Evolutionary conservation across 1,284 basidiomycete genomes (phyloP).

Genomic region (Sanghuangporus sanghuang): DNA sequence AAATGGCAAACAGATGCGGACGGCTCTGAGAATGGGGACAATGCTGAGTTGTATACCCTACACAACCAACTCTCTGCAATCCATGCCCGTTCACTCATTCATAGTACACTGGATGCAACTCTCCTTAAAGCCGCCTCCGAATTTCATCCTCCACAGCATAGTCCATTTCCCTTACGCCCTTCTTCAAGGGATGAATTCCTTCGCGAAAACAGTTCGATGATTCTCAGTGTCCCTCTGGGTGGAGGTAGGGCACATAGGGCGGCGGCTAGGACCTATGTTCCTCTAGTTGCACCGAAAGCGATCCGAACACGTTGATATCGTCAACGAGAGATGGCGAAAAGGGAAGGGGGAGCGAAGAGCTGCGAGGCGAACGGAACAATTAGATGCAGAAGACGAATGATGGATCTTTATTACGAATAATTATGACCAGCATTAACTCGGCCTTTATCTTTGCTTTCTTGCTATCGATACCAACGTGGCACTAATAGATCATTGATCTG

Average conservation of each 20-base stretch:
- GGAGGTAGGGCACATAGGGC: conserved; percentile 62
- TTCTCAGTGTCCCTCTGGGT: conserved; percentile 64
- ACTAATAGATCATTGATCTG: too few species aligned
- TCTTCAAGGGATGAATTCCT: not conserved
- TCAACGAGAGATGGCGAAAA: conserved; percentile 74
- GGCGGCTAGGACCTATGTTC: conserved; percentile 49
- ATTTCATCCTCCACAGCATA: conserved; percentile 37
- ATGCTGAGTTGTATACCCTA: conserved; percentile 32
- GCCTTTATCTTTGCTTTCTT: too few species aligned
- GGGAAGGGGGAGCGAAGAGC: conserved; percentile 48
- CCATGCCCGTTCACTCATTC: conserved; percentile 52
- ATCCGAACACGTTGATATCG: conserved; percentile 63
- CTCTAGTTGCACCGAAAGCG: conserved; percentile 62
- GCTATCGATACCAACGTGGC: too few species aligned
- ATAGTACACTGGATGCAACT: conserved; percentile 54
- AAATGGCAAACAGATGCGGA: conserved; percentile 67
- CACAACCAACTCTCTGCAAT: conserved; percentile 58
- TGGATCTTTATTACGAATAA: not conserved
- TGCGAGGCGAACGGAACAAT: conserved; percentile 19
- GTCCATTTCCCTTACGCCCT: too few species aligned
- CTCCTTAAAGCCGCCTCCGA: conserved; percentile 51
- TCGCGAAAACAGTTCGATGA: conserved; percentile 11
- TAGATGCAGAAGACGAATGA: conserved; percentile 15
- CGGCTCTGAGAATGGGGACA: not conserved
- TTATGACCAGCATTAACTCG: not conserved